Base-by-base conservation (phyloP, 2,329 filamentous ascomycete species). In the Sarocladiaceae sp. region DNA sequence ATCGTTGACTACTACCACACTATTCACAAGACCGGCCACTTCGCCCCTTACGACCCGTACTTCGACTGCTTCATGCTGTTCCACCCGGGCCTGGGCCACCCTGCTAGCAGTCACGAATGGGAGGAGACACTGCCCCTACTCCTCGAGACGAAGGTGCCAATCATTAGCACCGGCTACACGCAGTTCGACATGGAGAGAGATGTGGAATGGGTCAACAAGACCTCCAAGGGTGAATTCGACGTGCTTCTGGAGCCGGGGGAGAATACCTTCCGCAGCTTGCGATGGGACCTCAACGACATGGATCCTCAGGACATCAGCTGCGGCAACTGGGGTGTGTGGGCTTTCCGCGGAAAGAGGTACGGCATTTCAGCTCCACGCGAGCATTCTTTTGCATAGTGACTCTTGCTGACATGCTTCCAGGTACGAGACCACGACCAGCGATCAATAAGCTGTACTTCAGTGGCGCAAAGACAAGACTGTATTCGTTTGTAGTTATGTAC, bases 1-100 rank as follows among this genome's bases (percentile, higher is more conserved):
- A 95, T 90, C 58, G 91, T 97, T 43, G 93, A 98, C 55, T 96
- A 98, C 69, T 98, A 94, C 70, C 91, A 98, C 66, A 97, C 88
- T 2, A 79, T 98, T 54, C 91, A 98, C 68, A 81, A 89, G 61
- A 86, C 91, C 0, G 85, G 88, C 39, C 78, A 90, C 60, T 98
- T 97, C 68, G 81, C 86, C 47, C 93, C 94, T 0, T 96, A 94
- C 60, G 93, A 98, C 60, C 93, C 93, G 1, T 98, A 98, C 69
- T 95, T 98, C 63, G 93, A 98, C 70, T 93, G 87, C 64, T 95
- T 98, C 60, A 82, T 98, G 57, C 77, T 96, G 43, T 98, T 97
- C 74, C 94, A 98, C 59, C 94, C 94, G 0, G 94, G 94, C 7
- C 76, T 98, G 15, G 94, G 93, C 11, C 93, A 98, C 63, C 90